Evolutionary conservation across 1,139 yeast genomes (phyloP).

Genomic region (Suhomyces terraborum): DNA sequence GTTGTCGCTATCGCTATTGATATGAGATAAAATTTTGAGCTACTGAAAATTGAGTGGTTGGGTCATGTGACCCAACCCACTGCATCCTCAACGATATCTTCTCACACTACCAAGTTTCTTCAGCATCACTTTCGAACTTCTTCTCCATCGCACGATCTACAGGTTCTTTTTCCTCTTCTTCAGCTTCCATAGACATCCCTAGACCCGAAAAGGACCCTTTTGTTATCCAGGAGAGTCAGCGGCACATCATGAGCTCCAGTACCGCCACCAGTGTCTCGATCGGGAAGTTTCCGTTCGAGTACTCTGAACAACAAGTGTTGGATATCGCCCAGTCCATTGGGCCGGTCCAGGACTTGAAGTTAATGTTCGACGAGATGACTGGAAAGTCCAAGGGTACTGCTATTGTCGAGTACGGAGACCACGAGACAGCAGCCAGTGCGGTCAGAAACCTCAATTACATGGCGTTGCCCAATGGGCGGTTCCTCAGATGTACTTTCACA

Average conservation of each 20-base stretch:
- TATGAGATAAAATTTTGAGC: conserved; percentile 4
- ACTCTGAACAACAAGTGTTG: conserved; percentile 83
- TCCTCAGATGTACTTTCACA: conserved; percentile 73
- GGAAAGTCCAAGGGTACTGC: conserved; percentile 94
- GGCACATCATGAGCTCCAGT: conserved; percentile 7
- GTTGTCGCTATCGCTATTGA: conserved; percentile 5
- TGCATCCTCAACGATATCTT: background rate
- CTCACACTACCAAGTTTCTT: background rate
- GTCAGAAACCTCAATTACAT: conserved; percentile 85
- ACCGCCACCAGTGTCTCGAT: conserved; percentile 19
- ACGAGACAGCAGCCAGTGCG: conserved; percentile 87
- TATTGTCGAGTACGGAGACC: conserved; percentile 72
- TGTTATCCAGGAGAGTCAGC: too few species aligned
- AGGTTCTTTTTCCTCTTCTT: background rate
- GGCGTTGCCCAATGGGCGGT: conserved; percentile 66
- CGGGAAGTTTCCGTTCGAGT: conserved; percentile 24
- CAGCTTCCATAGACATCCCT: background rate
- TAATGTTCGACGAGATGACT: conserved; percentile 83
- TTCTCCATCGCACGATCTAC: too few species aligned
- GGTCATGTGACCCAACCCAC: background rate
- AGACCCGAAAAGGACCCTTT: too few species aligned
- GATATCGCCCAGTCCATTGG: conserved; percentile 83
- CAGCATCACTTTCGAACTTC: background rate
- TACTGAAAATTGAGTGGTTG: background rate
- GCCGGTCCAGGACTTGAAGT: conserved; percentile 74